Evolutionary conservation across 2,329 filamentous ascomycete species (phyloP).

Genomic region (Talaromyces rugulosus): DNA sequence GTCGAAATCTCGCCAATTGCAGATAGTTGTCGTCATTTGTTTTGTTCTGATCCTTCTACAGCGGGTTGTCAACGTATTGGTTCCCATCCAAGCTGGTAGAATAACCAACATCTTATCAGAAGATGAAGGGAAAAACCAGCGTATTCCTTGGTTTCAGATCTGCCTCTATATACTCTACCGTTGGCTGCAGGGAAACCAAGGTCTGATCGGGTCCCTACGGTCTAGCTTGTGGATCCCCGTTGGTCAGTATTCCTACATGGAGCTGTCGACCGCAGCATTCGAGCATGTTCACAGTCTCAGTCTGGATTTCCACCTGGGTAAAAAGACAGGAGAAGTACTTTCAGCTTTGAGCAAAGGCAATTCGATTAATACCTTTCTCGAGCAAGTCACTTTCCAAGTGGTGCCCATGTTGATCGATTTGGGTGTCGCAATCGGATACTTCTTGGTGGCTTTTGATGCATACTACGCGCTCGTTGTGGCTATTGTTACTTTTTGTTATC

Average conservation of each 20-base stretch:
- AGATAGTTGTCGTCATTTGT: conserved; percentile 76
- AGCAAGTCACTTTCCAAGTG: conserved; percentile 94
- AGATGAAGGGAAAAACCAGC: conserved; percentile 46
- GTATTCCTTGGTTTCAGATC: conserved; percentile 70
- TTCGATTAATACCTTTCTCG: conserved; percentile 92
- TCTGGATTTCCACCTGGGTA: conserved; percentile 92
- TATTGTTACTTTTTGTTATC: conserved; percentile 90
- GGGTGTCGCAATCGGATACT: conserved; percentile 76
- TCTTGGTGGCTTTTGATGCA: conserved; percentile 73
- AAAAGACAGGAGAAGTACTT: conserved; percentile 92
- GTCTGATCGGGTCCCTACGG: conserved; percentile 75
- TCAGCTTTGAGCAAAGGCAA: conserved; percentile 95
- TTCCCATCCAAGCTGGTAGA: conserved; percentile 73
- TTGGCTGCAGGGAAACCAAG: conserved; percentile 82
- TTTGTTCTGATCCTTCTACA: conserved; percentile 76
- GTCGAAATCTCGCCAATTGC: conserved; percentile 68
- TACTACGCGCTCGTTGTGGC: conserved; percentile 87
- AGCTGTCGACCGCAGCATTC: conserved; percentile 89
- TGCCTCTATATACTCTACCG: conserved; percentile 72
- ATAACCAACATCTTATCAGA: conserved; percentile 72
- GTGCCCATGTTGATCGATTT: conserved; percentile 93
- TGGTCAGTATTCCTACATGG: conserved; percentile 92
- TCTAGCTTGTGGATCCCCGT: conserved; percentile 93
- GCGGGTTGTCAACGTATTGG: conserved; percentile 77
- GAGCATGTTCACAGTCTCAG: conserved; percentile 95